Evolutionary conservation across 2,329 filamentous ascomycete genomes (phyloP).

Genomic region (Gremmenia infestans): DNA sequence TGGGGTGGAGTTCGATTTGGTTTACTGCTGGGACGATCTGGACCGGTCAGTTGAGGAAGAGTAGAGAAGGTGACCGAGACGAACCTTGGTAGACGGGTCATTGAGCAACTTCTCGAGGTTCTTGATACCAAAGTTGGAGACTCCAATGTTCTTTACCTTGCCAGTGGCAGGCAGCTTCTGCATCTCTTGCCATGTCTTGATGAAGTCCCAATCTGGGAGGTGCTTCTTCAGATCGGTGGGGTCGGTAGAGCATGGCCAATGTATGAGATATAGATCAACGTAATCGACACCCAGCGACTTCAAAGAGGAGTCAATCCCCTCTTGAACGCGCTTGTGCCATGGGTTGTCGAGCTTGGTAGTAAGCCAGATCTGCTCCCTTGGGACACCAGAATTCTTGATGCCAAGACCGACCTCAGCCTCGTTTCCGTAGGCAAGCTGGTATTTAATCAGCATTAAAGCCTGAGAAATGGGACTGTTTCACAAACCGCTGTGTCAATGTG

Average conservation of each 20-base stretch:
- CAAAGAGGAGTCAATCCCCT: slow-evolving; percentile 56
- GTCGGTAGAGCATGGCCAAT: slow-evolving; percentile 64
- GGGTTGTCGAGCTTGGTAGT: slow-evolving; percentile 83
- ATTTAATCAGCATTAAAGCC: slow-evolving; percentile 2
- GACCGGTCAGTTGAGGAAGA: slow-evolving; percentile 1
- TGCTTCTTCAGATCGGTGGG: slow-evolving; percentile 57
- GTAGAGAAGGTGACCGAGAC: slow-evolving; percentile 3
- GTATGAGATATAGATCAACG: slow-evolving; percentile 66
- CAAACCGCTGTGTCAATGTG: slow-evolving; percentile 60
- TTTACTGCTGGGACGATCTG: slow-evolving; percentile 64
- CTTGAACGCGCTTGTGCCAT: slow-evolving; percentile 64
- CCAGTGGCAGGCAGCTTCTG: slow-evolving; percentile 63
- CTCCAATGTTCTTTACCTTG: slow-evolving; percentile 75
- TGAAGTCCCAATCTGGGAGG: slow-evolving; percentile 73
- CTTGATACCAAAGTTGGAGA: slow-evolving; percentile 79
- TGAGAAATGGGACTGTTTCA: not conserved
- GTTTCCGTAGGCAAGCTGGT: slow-evolving; percentile 65
- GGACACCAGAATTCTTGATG: slow-evolving; percentile 61
- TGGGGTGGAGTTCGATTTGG: slow-evolving; percentile 78
- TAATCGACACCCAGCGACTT: slow-evolving; percentile 59
- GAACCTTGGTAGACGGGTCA: slow-evolving; percentile 57
- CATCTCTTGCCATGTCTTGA: slow-evolving; percentile 72
- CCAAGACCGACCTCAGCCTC: slow-evolving; percentile 63
- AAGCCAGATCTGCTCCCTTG: slow-evolving; percentile 62
- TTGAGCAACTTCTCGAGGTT: slow-evolving; percentile 74